Percentiles rank a stretch among this genome's conserved stretches.
phyloP scores from a whole-genome alignment of 257 asterid genomes.

The Penstemon eatonii region DNA sequence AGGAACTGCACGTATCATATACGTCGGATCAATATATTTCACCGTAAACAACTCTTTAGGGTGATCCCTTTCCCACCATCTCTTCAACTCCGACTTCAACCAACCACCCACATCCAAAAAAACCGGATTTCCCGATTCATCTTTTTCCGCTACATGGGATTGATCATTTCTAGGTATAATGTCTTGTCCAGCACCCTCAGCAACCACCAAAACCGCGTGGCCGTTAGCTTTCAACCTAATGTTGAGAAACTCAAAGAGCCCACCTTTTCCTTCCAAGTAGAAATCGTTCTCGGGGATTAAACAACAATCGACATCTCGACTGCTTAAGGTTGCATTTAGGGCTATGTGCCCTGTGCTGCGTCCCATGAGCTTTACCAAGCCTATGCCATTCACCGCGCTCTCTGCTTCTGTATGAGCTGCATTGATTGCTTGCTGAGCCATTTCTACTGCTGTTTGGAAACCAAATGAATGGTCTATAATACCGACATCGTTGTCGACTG shows the following conservation, averaged over 20 bases:
- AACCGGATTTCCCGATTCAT: slow-evolving; percentile 76
- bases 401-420: slow-evolving; percentile 77
- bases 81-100: slow-evolving; percentile 76
- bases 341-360: slow-evolving; percentile 89
- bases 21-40: slow-evolving; percentile 78
- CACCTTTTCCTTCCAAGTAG: slow-evolving; percentile 68
- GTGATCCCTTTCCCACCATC: slow-evolving; percentile 76
- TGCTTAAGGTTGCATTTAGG: slow-evolving; percentile 69
- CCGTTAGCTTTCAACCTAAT: slow-evolving; percentile 42
- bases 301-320: slow-evolving; percentile 82
- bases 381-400: slow-evolving; percentile 79
- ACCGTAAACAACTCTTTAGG: slow-evolving; percentile 59
- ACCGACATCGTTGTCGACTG: slow-evolving; percentile 82
- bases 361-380: slow-evolving; percentile 87
- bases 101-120: slow-evolving; percentile 76
- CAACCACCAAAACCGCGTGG: slow-evolving; percentile 70
- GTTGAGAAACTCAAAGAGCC: slow-evolving; percentile 62
- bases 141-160: slow-evolving; percentile 47
- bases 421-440: slow-evolving; percentile 84
- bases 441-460: slow-evolving; percentile 81
- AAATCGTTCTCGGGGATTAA: slow-evolving; percentile 71
- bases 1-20: slow-evolving; percentile 73
- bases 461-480: slow-evolving; percentile 81
- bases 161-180: slow-evolving; percentile 45
- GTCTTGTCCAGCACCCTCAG: slow-evolving; percentile 84